Conservation (phyloP, 2,329 filamentous ascomycete genomes). For the Scortechinia acanthostroma region DNA sequence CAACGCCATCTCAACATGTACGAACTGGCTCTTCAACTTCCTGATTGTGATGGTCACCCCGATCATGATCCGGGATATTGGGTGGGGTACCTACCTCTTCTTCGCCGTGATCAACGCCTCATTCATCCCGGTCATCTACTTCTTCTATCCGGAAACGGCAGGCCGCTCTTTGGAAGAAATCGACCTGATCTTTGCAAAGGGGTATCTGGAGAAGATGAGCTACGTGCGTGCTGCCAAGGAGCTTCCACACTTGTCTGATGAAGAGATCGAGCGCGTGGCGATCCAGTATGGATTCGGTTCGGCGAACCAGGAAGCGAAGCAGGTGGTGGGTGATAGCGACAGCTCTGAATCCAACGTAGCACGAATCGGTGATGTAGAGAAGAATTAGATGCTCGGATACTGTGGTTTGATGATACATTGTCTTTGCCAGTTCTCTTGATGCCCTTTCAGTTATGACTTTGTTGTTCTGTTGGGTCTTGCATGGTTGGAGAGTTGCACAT, state of each 20-base stretch:
- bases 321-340: background rate
- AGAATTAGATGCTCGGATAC: too few relatives aligned
- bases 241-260: conserved; percentile 18
- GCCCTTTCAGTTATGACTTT: too few relatives aligned
- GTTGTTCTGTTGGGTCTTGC: too few relatives aligned
- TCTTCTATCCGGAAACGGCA: conserved; percentile 39
- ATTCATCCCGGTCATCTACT: conserved; percentile 33
- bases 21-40: conserved; percentile 44
- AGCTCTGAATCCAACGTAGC: background rate
- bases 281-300: conserved; percentile 20
- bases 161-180: conserved; percentile 39
- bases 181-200: conserved; percentile 16
- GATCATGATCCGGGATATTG: conserved; percentile 23
- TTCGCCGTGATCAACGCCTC: conserved; percentile 25
- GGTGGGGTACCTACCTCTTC: conserved; percentile 26
- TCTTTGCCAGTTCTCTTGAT: too few relatives aligned
- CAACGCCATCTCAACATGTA: conserved; percentile 47
- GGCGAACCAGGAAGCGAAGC: too few relatives aligned
- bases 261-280: conserved; percentile 28
- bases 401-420: too few relatives aligned
- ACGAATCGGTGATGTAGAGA: too few relatives aligned
- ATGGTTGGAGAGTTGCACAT: too few relatives aligned
- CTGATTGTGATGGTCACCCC: conserved; percentile 28
- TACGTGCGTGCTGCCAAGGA: conserved; percentile 24
- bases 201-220: conserved; percentile 20